phyloP scores from a whole-genome alignment of 2,329 filamentous ascomycete genomes.

The Escovopsis sp. region DNA sequence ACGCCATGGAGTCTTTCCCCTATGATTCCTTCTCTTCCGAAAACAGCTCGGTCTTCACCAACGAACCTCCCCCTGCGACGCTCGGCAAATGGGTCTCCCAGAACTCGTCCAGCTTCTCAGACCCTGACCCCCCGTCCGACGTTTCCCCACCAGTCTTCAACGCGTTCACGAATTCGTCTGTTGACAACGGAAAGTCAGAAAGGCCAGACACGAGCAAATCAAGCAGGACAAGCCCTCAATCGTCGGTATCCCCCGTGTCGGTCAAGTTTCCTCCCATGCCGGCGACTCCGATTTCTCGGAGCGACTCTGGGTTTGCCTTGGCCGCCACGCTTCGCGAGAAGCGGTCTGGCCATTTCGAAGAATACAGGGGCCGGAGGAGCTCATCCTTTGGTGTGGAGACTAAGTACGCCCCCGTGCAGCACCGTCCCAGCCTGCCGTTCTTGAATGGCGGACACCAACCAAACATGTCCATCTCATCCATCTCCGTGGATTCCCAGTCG shows the following conservation, averaged over 20 bases:
- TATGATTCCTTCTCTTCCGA: conserved; percentile 84
- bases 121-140: conserved; percentile 37
- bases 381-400: conserved; percentile 75
- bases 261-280: conserved; percentile 63
- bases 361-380: conserved; percentile 67
- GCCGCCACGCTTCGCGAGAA: conserved; percentile 83
- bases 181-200: conserved; percentile 51
- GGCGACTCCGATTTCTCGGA: conserved; percentile 67
- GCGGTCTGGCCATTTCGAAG: conserved; percentile 78
- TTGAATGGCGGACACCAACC: conserved; percentile 44
- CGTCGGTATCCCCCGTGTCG: conserved; percentile 62
- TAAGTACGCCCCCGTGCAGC: conserved; percentile 44
- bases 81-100: conserved; percentile 78
- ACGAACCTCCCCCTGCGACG: conserved; percentile 53
- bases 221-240: conserved; percentile 45
- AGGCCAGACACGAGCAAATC: conserved; percentile 64
- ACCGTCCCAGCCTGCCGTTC: conserved; percentile 62
- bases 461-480: conserved; percentile 43
- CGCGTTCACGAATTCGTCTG: conserved; percentile 66
- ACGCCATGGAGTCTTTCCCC: conserved; percentile 85
- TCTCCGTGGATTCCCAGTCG: conserved; percentile 50
- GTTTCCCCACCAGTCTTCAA: conserved; percentile 66
- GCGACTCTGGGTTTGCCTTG: conserved; percentile 80
- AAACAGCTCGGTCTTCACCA: conserved; percentile 63
- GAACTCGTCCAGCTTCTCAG: conserved; percentile 77